Evolutionary conservation across 2,329 filamentous ascomycete genomes (phyloP), one percentile per base, ranked within the genome.

Genomic region (Hypoxylon sp.): DNA sequence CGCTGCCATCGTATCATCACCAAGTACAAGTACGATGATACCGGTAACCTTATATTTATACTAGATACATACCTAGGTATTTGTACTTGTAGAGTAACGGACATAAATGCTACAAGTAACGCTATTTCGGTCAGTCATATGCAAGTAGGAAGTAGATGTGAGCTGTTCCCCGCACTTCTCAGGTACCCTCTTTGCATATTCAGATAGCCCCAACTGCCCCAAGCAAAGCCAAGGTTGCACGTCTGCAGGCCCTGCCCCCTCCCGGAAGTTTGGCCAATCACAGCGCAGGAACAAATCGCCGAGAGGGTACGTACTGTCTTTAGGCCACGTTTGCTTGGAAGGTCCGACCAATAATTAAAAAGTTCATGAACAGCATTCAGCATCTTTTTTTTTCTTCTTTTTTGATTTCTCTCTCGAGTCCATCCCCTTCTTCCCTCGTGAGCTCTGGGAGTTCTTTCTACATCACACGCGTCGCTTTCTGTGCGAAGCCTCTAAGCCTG

Each of bases 381-480:
- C 47, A 55, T 49, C 43, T 63, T 58, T 59, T 58, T 60, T 54
- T 52, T 49, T n/a, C 29, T 6, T 29, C 11, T 29, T 29, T 29
- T 29, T 23, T 20, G 15, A 35, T 35, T 35, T 6, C 37, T 38
- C 35, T 40, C 51, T 53, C 49, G 43, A 63, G 58, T 55, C 62
- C 62, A 58, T 66, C 67, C 63, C n/a, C 65, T 64, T 59, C 68
- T 69, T 70, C 67, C 60, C 69, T 67, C 55, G 66, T 68, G 67
- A 73, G 75, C 75, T 75, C 71, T 74, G 73, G 72, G 71, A 77
- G 73, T 71, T 69, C 67, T 69, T 70, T 70, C 66, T 62, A 63
- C 60, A 67, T 53, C 43, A 58, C 41, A 55, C 35, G 56, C 55
- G 55, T 45, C 55, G 52, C 7, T 59, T 57, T 63, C 60, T 61